Evolutionary conservation across 2,329 filamentous ascomycete species (phyloP).

Genomic region (Nothophoma quercina): DNA sequence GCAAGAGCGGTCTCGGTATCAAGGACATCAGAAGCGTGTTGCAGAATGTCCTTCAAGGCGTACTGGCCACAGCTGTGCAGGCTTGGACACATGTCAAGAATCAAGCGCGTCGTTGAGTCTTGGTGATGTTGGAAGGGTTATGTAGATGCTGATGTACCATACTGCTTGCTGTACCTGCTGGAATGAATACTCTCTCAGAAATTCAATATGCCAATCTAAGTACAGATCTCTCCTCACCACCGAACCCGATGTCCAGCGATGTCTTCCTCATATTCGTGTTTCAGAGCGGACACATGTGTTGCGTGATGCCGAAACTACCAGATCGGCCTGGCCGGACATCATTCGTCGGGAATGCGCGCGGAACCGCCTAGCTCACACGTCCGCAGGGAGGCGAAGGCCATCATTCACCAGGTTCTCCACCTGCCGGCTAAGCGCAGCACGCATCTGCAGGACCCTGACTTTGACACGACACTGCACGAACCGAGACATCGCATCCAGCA

Average conservation of each 20-base stretch:
- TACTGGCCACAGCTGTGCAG: conserved; percentile 15
- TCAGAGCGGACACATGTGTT: conserved; percentile 3
- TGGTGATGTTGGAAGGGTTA: background rate
- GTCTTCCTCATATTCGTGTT: no score
- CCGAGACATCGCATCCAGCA: conserved; percentile 8
- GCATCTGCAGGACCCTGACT: conserved; percentile 26
- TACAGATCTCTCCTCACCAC: no score
- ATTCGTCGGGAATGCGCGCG: conserved; percentile 20
- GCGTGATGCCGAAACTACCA: conserved; percentile 22
- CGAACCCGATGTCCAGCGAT: no score
- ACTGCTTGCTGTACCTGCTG: background rate
- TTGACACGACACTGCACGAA: conserved; percentile 6
- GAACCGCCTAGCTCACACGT: conserved; percentile 26
- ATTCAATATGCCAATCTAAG: no score
- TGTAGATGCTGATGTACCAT: background rate
- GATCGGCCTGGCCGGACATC: conserved; percentile 7
- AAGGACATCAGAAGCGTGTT: conserved; percentile 29
- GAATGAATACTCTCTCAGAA: no score
- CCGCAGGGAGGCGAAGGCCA: conserved; percentile 19
- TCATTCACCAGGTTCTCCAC: conserved; percentile 19
- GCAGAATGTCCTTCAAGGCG: conserved; percentile 17
- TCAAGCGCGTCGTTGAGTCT: conserved; percentile 2
- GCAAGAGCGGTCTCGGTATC: conserved; percentile 31
- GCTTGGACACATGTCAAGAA: conserved; percentile 8
- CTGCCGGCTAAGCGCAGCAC: conserved; percentile 21